Base-by-base conservation (phyloP, 768 basidiomycete genomes). In the Boletus rubescentipes region DNA sequence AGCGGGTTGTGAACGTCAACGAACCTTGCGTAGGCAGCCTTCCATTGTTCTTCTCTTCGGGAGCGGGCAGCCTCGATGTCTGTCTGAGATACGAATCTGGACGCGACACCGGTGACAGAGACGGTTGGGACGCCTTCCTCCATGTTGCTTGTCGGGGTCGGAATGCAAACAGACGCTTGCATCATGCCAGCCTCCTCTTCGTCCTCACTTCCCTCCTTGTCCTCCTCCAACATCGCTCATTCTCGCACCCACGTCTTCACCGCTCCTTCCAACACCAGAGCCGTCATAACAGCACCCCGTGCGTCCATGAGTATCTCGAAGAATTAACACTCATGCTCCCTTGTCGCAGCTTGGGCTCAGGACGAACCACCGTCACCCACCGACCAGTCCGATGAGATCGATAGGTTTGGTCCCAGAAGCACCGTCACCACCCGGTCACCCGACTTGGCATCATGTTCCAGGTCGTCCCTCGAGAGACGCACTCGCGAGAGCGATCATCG, bases 11-110 rank as follows among this genome's bases (percentile, higher is more conserved):
- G 42, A 34, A 16, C 11, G 21, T 14, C 0, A 23, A 38, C 61
- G 55, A 55, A 85, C 89, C 89, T 81, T 39, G 91, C 91, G 70
- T 93, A 93, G 26, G 91, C 91, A 14, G 91, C 91, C 64, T 86
- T 90, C 91, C 91, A 93, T 62, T 91, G 89, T 62, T 90, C 90
- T 7, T 93, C 91, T 57, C 84, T 76, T 30, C 84, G 77, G 8
- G 80, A 75, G 50, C 83, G 87, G 35, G 89, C 89, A 20, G 78
- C 73, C 36, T 93, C 91, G 41, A 93, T 72, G 49, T 93, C 91
- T 15, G 79, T 78, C 70, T 90, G 84, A 39, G 91, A 85, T 58
- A 93, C 82, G 71, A 93, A 93, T 50, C 91, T 85, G 39, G 90
- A 89, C 67, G 90, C 89, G 41, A 93, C 91, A 35, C 79, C 79